Evolutionary conservation across 371 early-diverging fungal species (phyloP), one percentile per base, ranked within the genome.

Genomic region (Massospora cicadina): DNA sequence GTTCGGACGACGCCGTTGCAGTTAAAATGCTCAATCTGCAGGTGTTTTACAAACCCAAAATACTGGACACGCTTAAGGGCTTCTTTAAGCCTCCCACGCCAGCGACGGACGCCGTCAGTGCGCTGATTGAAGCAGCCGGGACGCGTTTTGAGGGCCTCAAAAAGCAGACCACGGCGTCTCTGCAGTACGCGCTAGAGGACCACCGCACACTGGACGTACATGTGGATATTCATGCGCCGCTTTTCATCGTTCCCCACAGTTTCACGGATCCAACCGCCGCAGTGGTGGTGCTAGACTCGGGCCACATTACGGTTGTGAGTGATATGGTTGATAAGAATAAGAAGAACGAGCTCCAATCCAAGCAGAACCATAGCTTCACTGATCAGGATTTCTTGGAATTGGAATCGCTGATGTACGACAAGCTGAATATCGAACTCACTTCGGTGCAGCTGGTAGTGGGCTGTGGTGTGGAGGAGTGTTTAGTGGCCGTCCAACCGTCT

Each of bases 171-270:
- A 71, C 87, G 12, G 88, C 88, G 1, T 88, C 88, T 5, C 71
- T 98, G 0, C 85, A 90, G 69, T 86, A 81, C 73, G 93, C 93
- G 0, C 70, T 98, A 54, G 91, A 87, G 33, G 83, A 86, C 61
- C 95, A 94, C 73, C 89, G 86, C 56, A 89, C 90, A 0, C 66
- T 93, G 21, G 92, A 95, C 71, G 72, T 97, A 21, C 82, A 84
- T 53, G 80, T 98, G n/a, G 93, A 97, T 69, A 83, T 95, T 75
- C 91, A 93, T 67, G 98, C 98, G 2, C 98, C 98, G 0, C 87
- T 97, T 53, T 82, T 98, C 71, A 83, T 97, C n/a, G 75, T 98
- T 32, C 97, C 96, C 0, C 25, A 55, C 66, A 86, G 89, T 68
- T 86, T 87, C 67, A 82, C 83, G 0, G 80, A 81, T 33, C 70